Evolutionary conservation across 2,329 filamentous ascomycete genomes (phyloP).

Genomic region (Chaetoscypha palmicola): DNA sequence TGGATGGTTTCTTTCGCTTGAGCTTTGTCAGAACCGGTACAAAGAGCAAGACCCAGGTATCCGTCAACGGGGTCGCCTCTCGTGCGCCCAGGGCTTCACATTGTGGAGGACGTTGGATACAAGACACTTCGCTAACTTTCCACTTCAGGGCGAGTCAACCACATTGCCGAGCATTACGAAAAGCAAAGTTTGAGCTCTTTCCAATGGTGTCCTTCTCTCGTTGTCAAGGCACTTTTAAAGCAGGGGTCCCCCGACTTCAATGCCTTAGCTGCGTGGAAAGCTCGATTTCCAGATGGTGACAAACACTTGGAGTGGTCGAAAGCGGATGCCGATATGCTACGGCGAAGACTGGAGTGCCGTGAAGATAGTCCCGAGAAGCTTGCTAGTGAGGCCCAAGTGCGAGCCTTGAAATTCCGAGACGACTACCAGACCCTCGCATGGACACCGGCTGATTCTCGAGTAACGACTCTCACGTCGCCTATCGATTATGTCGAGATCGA

Average conservation of each 20-base stretch:
- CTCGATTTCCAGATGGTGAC: conserved; percentile 5
- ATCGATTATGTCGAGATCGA: conserved; percentile 6
- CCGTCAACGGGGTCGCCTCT: too few relatives aligned
- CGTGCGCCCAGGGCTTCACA: background rate
- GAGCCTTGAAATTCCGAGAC: conserved; percentile 4
- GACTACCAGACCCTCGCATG: conserved; percentile 3
- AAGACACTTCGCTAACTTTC: background rate
- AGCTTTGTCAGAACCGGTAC: too few relatives aligned
- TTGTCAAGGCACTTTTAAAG: conserved; percentile 21
- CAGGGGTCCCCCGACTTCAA: conserved; percentile 17
- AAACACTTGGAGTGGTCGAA: conserved; percentile 13
- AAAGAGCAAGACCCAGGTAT: too few relatives aligned
- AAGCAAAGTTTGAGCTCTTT: conserved; percentile 10
- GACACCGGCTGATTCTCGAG: conserved; percentile 9
- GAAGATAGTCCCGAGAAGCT: conserved; percentile 10
- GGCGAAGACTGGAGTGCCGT: conserved; percentile 18
- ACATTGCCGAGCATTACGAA: conserved; percentile 24
- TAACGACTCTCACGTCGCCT: conserved; percentile 6
- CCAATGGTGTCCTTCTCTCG: conserved; percentile 17
- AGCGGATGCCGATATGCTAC: conserved; percentile 11
- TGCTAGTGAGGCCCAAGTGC: conserved; percentile 9
- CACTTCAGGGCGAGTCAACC: conserved; percentile 15
- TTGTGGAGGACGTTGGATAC: background rate
- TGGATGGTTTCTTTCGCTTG: too few relatives aligned
- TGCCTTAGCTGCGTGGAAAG: conserved; percentile 16